phyloP scores from a whole-genome alignment of 441 rosid species.

The Melastoma candidum region DNA sequence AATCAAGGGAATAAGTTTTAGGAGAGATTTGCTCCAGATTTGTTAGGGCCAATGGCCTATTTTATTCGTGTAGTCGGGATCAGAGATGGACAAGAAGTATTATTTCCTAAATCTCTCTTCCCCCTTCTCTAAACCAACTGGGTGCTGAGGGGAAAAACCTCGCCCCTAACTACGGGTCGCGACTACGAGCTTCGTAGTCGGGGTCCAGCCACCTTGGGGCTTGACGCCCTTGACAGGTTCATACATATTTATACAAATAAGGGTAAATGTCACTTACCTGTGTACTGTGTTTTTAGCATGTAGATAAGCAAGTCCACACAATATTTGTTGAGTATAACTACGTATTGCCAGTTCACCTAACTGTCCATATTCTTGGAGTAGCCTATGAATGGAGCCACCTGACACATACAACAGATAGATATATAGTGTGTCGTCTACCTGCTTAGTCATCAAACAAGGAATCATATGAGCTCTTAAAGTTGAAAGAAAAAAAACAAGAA shows the following conservation, averaged over 20 bases:
- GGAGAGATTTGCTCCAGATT: too few relatives aligned
- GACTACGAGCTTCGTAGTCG: too few relatives aligned
- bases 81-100: too few relatives aligned
- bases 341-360: slow-evolving; percentile 86
- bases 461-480: neutral
- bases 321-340: slow-evolving; percentile 87
- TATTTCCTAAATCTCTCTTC: too few relatives aligned
- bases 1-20: too few relatives aligned
- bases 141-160: too few relatives aligned
- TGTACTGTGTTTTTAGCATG: slow-evolving; percentile 84
- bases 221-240: too few relatives aligned
- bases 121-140: too few relatives aligned
- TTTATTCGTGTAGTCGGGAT: too few relatives aligned
- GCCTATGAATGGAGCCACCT: slow-evolving; percentile 93
- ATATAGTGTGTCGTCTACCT: slow-evolving; percentile 80
- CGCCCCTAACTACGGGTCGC: too few relatives aligned
- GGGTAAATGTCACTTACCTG: slow-evolving; percentile 37
- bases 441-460: slow-evolving; percentile 10
- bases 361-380: slow-evolving; percentile 90
- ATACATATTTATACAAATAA: neutral
- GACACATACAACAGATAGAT: slow-evolving; percentile 96
- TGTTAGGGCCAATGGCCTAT: too few relatives aligned
- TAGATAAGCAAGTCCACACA: slow-evolving; percentile 82
- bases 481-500: neutral
- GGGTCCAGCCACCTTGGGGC: too few relatives aligned